Evolutionary conservation across 768 basidiomycete genomes (phyloP), one percentile per base, ranked within the genome.

Genomic region (Trametes cubensis): DNA sequence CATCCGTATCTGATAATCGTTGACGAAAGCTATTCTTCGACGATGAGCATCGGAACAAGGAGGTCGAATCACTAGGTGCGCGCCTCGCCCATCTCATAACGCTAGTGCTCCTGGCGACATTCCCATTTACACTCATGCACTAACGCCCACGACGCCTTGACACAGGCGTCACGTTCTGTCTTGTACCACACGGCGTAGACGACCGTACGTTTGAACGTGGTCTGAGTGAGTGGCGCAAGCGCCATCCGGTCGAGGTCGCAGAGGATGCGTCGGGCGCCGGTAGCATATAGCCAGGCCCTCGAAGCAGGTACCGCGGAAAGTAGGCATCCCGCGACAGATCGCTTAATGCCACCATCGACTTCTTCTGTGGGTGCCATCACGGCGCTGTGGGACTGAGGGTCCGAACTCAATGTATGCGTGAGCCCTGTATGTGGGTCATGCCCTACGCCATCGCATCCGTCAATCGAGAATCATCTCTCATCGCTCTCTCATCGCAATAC

Each of bases 111-210:
- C 34, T 34, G 10, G 34, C 34, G 23, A 13, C 47, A 25, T 21
- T 10, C 26, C 23, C 15, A 15, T 17, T 25, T 8, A 7, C 45
- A 40, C 18, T 28, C 21, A 28, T 48, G 28, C 18, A 47, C 44
- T 46, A 13, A 55, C 21, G 18, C 55, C 66, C 54, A 44, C n/a
- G 26, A 44, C 39, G 40, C 42, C 46, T 13, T 1, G n/a, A 1
- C 10, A 23, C 65, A 86, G 92, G 94, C 3, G 92, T 95, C 3
- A 93, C 90, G 0, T 94, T 96, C 74, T 78, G 83, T 57, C 82
- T 89, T n/a, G 89, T 92, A 5, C 73, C 76, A 2, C 72, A 78
- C 21, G 93, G 93, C 0, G 66, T 92, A 28, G 80, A 85, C 65
- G 75, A 80, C 50, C 72, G 78, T n/a, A 74, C 79, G 5, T 93